Base-by-base conservation (phyloP, 1,139 yeast species). In the Citeromyces hawaiiensis region DNA sequence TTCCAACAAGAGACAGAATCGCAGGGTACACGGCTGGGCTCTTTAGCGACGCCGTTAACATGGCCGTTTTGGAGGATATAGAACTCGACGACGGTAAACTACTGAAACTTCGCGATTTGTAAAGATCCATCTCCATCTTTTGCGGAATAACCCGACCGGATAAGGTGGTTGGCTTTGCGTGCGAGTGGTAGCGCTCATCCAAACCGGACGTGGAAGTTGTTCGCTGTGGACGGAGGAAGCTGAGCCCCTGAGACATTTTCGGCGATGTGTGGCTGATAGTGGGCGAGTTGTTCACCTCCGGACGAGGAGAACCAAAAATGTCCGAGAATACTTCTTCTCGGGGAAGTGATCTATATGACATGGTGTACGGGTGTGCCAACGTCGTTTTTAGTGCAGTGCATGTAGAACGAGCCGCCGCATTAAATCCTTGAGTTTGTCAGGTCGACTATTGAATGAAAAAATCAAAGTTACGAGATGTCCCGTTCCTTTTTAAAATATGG, bases 11-110 rank as follows among this genome's bases (percentile, higher is more conserved):
- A 1, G 96, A 86, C 19, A 91, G 63, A 52, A 86, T 53, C 1
- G 97, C 97, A 1, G 97, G 96, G 56, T 91, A 87, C 3, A 87
- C 87, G 17, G 67, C 57, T 2, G 93, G 88, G 40, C 69, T 71
- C 43, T 65, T 67, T 8, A 71, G 17, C 15, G 35, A 14, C 8
- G 35, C 17, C 19, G 35, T n/a, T 14, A 17, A 3, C 21, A 17
- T n/a, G 13, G 35, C 10, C 17, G 15, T 21, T 13, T 17, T 9
- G 13, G 35, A 33, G n/a, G 35, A 33, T 33, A 33, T 14, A 13
- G 35, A 13, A 16, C 15, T 31, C 36, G 39, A 10, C 14, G 37
- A 14, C 18, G 27, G 31, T 38, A 15, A 10, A 16, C 19, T 11
- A 25, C 16, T 14, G 18, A 8, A 31, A 18, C 18, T 21, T 29